Base-by-base conservation (phyloP, 2,329 filamentous ascomycete species). In the Elsinoe necatrix region DNA sequence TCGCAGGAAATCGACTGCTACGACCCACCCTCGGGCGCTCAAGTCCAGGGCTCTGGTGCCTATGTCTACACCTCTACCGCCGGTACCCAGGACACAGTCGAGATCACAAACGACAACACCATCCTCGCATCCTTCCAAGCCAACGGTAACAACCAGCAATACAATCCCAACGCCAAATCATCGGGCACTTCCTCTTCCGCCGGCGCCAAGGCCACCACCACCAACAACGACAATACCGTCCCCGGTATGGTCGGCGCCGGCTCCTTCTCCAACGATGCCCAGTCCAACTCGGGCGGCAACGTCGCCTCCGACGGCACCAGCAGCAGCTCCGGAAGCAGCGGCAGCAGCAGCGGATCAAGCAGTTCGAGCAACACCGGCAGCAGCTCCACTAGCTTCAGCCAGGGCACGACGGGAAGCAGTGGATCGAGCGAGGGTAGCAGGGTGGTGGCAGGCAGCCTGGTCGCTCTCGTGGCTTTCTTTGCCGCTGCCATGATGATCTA, bases 61-160 rank as follows among this genome's bases (percentile, higher is more conserved):
- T 98, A 97, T 78, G 80, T 83, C 62, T 95, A 87, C 77, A 85
- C 80, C 60, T 75, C 81, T 65, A 65, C 69, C 20, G 71, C 72
- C 0, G 87, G 79, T 57, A 85, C 86, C 58, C 92, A 95, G 74
- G 75, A 86, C 71, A 87, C 89, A 1, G 80, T 97, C 58, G 73
- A 83, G 54, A 84, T 95, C 66, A 84, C 85, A 62, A 75, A 91
- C 71, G 84, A 90, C 68, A 69, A 77, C 52, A 93, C 90, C 51
- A 75, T 89, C 11, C 79, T 98, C 27, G 85, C 83, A 62, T 93
- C 87, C 21, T 81, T 97, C 61, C 74, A 84, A 55, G 91, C 83
- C n/a, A 89, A 87, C 1, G 93, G 93, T 54, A 78, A 85, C 41
- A 79, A 97, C 67, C 88, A 77, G 14, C 73, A 74, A 20, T 75